Percentiles rank a stretch among this genome's conserved stretches.
Conservation (phyloP, 169 alveolate species). For the Plasmodium knowlesi region DNA sequence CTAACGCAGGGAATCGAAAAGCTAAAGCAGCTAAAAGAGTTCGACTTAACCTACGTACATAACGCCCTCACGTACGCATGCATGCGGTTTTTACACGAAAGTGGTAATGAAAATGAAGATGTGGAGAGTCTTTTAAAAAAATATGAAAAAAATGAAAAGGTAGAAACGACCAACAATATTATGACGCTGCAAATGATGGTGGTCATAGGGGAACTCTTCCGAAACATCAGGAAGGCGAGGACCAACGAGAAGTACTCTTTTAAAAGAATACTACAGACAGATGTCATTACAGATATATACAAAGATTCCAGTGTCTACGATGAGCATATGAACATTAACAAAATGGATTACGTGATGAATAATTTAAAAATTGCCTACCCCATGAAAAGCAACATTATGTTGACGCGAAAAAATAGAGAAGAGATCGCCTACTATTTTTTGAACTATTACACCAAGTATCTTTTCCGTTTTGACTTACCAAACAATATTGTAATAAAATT, state of each 20-base stretch:
- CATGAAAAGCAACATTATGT: slow-evolving; percentile 15
- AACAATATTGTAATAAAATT: slow-evolving; percentile 38
- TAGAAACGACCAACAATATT: slow-evolving; percentile 66
- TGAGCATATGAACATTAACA: slow-evolving; percentile 53
- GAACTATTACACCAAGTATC: slow-evolving; percentile 54
- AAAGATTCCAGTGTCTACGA: slow-evolving; percentile 48
- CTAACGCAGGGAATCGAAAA: slow-evolving; percentile 51
- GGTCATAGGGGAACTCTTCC: slow-evolving; percentile 62
- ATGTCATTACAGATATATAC: slow-evolving; percentile 39
- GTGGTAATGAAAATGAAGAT: slow-evolving; percentile 75
- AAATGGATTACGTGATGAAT: slow-evolving; percentile 33
- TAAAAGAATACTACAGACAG: slow-evolving; percentile 58
- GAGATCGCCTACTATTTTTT: slow-evolving; percentile 72
- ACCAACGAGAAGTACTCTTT: slow-evolving; percentile 42
- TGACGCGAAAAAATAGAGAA: slow-evolving; percentile 33
- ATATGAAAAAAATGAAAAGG: slow-evolving; percentile 70
- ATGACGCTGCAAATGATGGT: slow-evolving; percentile 75
- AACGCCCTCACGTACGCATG: slow-evolving; percentile 49
- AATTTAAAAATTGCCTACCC: slow-evolving; percentile 57
- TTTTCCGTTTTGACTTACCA: slow-evolving; percentile 68
- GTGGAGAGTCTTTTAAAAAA: slow-evolving; percentile 48
- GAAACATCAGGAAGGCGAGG: slow-evolving; percentile 62
- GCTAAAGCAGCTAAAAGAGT: slow-evolving; percentile 46
- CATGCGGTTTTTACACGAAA: slow-evolving; percentile 38
- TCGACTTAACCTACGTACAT: slow-evolving; percentile 57